Conservation (phyloP, 495 filamentous ascomycete species). For the Penicillium malachiteum region DNA sequence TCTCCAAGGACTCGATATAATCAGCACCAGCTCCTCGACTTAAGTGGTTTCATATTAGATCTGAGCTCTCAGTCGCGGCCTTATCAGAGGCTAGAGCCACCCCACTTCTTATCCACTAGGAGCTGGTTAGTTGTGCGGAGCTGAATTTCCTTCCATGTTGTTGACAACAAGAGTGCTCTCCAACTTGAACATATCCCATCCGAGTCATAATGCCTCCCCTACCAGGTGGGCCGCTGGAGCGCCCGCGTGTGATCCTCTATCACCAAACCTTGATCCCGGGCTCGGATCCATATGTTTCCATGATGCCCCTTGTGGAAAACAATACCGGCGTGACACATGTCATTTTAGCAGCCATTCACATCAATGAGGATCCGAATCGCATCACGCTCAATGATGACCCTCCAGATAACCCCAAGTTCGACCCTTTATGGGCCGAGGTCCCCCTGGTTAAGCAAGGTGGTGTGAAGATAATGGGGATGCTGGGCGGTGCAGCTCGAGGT, state of each 20-base stretch:
- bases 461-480: constrained; percentile 75
- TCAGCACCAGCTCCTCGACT: too few relatives aligned
- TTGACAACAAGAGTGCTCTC: neutral
- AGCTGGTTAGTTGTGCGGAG: neutral
- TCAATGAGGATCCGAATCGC: constrained; percentile 59
- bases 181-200: neutral
- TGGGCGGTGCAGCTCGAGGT: constrained; percentile 75
- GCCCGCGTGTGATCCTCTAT: constrained; percentile 61
- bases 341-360: constrained; percentile 76
- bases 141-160: neutral
- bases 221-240: constrained; percentile 20
- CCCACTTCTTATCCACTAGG: neutral
- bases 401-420: constrained; percentile 54
- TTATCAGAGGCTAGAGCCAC: neutral
- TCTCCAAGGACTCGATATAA: too few relatives aligned
- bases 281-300: constrained; percentile 58
- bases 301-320: constrained; percentile 65
- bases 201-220: constrained; percentile 40
- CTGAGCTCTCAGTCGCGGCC: neutral
- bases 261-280: constrained; percentile 66
- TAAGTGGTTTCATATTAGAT: too few relatives aligned
- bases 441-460: constrained; percentile 61
- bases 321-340: constrained; percentile 67
- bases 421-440: constrained; percentile 68
- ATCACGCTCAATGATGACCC: constrained; percentile 77